A percentile compares a stretch with the other conserved stretches of the same genome.
Evolutionary conservation across 2,329 filamentous ascomycete genomes (phyloP).

Genomic region (Monosporascus sp.): DNA sequence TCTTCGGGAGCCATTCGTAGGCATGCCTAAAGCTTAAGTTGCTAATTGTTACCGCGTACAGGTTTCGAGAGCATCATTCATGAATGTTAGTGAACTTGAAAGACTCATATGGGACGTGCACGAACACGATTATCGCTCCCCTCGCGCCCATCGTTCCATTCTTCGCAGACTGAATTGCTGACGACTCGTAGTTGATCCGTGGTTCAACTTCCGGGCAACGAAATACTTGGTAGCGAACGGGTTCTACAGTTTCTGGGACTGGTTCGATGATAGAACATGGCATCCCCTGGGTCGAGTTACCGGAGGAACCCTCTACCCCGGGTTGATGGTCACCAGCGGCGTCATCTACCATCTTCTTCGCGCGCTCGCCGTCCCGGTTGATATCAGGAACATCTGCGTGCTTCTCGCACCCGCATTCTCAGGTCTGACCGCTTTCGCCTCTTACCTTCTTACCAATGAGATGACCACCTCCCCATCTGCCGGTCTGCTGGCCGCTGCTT

Average conservation of each 20-base stretch:
- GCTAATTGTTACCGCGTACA: conserved; percentile 28
- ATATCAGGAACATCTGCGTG: conserved; percentile 98
- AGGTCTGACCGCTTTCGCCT: conserved; percentile 84
- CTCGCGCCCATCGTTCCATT: conserved; percentile 17
- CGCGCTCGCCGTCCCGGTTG: conserved; percentile 83
- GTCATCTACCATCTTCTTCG: conserved; percentile 92
- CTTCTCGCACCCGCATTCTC: conserved; percentile 93
- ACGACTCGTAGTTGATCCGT: conserved; percentile 75
- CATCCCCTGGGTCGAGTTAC: conserved; percentile 97
- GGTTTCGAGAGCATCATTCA: conserved; percentile 99
- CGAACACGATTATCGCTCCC: conserved; percentile 2
- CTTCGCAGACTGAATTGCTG: conserved; percentile 14
- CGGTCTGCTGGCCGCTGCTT: conserved; percentile 85
- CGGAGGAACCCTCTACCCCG: conserved; percentile 96
- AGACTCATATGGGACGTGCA: conserved; percentile 1
- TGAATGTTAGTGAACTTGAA: conserved; percentile 69
- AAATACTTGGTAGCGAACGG: conserved; percentile 96
- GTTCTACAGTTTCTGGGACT: conserved; percentile 99
- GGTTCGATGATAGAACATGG: conserved; percentile 99
- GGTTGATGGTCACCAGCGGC: conserved; percentile 98
- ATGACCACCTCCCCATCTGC: conserved; percentile 95
- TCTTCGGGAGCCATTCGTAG: no score
- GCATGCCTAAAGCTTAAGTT: not conserved
- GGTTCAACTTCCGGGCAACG: conserved; percentile 99
- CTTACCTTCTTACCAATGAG: conserved; percentile 93